These are phyloP conservation scores for Baffinella frigidus DNA, from an alignment of 208 protist genomes.

Conservation along the genomic window DNA sequence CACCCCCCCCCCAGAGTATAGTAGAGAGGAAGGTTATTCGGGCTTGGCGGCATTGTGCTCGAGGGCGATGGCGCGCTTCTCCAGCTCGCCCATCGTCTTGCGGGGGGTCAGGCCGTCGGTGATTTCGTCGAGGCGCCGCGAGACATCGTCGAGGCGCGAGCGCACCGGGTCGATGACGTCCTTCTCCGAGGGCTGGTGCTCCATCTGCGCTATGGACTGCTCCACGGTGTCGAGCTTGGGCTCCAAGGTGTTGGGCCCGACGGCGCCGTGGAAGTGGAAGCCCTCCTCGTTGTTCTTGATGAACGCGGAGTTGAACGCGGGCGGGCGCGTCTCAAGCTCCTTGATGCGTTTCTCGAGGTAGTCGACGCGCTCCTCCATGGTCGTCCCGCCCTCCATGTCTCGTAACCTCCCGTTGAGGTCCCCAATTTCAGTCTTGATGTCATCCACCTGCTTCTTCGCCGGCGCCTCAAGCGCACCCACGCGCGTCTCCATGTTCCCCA, in stretches of 20 bases:
- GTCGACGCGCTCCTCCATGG: conserved; percentile 13
- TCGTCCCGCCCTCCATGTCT: conserved; percentile 3
- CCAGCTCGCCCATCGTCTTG: not conserved
- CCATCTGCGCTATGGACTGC: not conserved
- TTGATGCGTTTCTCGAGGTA: conserved; percentile 20
- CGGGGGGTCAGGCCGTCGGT: not conserved
- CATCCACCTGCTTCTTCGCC: not conserved
- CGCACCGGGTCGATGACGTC: not conserved
- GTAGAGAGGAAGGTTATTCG: not conserved
- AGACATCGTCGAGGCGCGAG: not conserved
- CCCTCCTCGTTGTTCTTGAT: conserved; percentile 53
- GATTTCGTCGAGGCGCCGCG: conserved; percentile 15
- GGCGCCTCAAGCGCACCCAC: conserved; percentile 1
- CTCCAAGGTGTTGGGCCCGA: conserved; percentile 40
- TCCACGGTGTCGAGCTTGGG: conserved; percentile 13
- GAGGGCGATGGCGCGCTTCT: not conserved
- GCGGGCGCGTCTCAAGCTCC: not conserved
- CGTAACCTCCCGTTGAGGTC: not conserved
- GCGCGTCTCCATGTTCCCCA: conserved; percentile 40
- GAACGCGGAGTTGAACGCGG: not conserved
- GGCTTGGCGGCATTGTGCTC: not conserved
- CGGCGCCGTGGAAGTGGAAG: conserved; percentile 55
- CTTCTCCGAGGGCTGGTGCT: not conserved
- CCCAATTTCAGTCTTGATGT: conserved; percentile 5
- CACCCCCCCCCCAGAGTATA: no score